These are phyloP conservation scores for Mycena amicta DNA, from an alignment of 768 basidiomycete genomes.

Conservation along the genomic window DNA sequence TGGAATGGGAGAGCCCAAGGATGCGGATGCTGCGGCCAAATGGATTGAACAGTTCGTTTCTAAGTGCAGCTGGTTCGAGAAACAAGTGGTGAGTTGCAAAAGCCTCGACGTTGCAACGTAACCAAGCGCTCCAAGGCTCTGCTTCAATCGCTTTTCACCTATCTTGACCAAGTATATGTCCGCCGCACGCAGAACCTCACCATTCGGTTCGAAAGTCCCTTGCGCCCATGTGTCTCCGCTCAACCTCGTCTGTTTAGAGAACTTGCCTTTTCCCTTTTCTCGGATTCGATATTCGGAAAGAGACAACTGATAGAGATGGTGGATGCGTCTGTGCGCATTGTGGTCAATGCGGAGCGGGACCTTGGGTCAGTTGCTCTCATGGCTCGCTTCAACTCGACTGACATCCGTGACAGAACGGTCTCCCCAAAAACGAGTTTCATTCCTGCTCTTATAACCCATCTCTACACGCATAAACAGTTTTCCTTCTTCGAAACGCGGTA, in stretches of 20 bases:
- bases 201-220: conserved; percentile 44
- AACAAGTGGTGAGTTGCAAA: conserved; percentile 54
- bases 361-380: conserved; percentile 31
- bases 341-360: conserved; percentile 59
- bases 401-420: conserved; percentile 38
- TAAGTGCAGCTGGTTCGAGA: conserved; percentile 65
- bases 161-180: conserved; percentile 72
- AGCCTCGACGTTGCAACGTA: neutral
- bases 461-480: conserved; percentile 62
- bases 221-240: neutral
- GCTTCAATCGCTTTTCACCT: conserved; percentile 65
- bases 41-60: conserved; percentile 65
- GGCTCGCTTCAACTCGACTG: conserved; percentile 29
- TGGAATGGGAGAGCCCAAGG: conserved; percentile 2
- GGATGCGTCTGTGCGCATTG: conserved; percentile 46
- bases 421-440: conserved; percentile 33
- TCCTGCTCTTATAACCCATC: conserved; percentile 54
- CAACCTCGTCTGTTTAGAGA: conserved; percentile 36
- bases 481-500: conserved; percentile 59
- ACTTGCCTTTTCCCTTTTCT: conserved; percentile 61
- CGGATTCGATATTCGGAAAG: conserved; percentile 52
- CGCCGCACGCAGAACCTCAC: conserved; percentile 38
- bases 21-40: conserved; percentile 36
- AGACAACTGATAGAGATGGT: conserved; percentile 45
- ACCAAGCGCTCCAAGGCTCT: conserved; percentile 43